These are phyloP conservation scores for Penicillium glabrum DNA, from an alignment of 2,329 filamentous ascomycete genomes.

Conservation along the genomic window DNA sequence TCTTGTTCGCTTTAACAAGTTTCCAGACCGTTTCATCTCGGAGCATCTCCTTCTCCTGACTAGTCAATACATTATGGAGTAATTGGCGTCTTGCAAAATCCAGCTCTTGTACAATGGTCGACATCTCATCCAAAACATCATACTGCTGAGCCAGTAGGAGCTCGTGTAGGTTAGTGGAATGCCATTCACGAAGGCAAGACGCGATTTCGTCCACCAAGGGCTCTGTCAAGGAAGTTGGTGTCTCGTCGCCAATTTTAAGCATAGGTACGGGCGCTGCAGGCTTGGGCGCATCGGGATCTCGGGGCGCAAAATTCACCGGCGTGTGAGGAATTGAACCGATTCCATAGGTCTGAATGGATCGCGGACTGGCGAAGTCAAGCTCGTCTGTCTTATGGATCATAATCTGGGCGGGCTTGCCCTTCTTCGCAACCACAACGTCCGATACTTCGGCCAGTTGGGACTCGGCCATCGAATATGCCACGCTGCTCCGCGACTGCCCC, in stretches of 20 bases:
- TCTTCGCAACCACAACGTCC: slow-evolving; percentile 37
- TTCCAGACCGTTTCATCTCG: slow-evolving; percentile 95
- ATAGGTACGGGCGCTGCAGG: slow-evolving; percentile 93
- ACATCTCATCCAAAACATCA: slow-evolving; percentile 74
- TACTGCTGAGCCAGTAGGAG: slow-evolving; percentile 83
- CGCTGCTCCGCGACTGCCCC: slow-evolving; percentile 25
- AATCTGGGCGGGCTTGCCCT: slow-evolving; percentile 42
- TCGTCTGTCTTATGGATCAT: slow-evolving; percentile 40
- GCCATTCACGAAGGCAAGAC: slow-evolving; percentile 95
- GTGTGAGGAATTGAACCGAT: slow-evolving; percentile 36
- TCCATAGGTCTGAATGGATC: slow-evolving; percentile 29
- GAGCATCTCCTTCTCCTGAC: slow-evolving; percentile 74
- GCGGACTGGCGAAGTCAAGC: slow-evolving; percentile 29
- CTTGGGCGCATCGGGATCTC: slow-evolving; percentile 65
- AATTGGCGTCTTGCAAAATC: slow-evolving; percentile 86
- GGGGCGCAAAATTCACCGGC: slow-evolving; percentile 38
- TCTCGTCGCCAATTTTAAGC: slow-evolving; percentile 97
- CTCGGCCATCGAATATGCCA: slow-evolving; percentile 28
- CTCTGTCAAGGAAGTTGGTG: slow-evolving; percentile 82
- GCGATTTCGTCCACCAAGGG: slow-evolving; percentile 97
- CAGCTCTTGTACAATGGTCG: slow-evolving; percentile 75
- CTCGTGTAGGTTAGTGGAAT: slow-evolving; percentile 94
- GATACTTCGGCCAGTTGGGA: slow-evolving; percentile 29
- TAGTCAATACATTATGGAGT: slow-evolving; percentile 88
- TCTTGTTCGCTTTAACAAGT: slow-evolving; percentile 88